Evolutionary conservation across 345 rosid species (phyloP), one percentile per base, ranked within the genome.

Genomic region (Eucalyptus brandiana): DNA sequence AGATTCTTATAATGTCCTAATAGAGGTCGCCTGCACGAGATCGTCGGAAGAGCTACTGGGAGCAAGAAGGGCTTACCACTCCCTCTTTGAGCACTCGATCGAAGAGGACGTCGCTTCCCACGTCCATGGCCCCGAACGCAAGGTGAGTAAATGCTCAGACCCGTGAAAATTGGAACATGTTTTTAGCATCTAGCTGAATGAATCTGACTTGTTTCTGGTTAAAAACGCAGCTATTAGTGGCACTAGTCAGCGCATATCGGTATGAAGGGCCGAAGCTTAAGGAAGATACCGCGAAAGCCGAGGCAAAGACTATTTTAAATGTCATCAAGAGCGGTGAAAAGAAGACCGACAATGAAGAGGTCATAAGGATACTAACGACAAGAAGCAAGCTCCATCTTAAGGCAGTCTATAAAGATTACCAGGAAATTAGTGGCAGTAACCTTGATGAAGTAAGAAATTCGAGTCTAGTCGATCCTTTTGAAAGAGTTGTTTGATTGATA

Each of bases 41-140:
- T 93, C 99, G 45, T 92, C 99, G 3, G 94, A 96, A 8, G 96
- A 96, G 87, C 93, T 98, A 24, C 88, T 96, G 28, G 98, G 97
- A 81, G 99, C 97, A 40, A 95, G 99, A 34, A 96, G 92, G 93
- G 99, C 99, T 56, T 98, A 98, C 72, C 99, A 95, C 93, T 97
- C 99, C 87, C 97, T 98, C 60, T 96, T 94, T 42, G 95, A 95
- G 88, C 96, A 91, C 81, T 97, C 98, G 21, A 90, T 98, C 19
- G 98, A 98, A 90, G 99, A 98, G 92, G 95, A 98, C 51, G 93
- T 98, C 48, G 95, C 96, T 56, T 87, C 93, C 88, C 94, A 94
- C 54, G 53, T 95, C 91, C 88, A 86, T 42, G 95, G 93, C 88
- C 49, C 92, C 28, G 91, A 91, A 42, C 93, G 96, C 56, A 95